Percentiles rank a stretch among this genome's conserved stretches.
phyloP scores from a whole-genome alignment of 768 basidiomycete species.

The Paxillus rubicundulus region DNA sequence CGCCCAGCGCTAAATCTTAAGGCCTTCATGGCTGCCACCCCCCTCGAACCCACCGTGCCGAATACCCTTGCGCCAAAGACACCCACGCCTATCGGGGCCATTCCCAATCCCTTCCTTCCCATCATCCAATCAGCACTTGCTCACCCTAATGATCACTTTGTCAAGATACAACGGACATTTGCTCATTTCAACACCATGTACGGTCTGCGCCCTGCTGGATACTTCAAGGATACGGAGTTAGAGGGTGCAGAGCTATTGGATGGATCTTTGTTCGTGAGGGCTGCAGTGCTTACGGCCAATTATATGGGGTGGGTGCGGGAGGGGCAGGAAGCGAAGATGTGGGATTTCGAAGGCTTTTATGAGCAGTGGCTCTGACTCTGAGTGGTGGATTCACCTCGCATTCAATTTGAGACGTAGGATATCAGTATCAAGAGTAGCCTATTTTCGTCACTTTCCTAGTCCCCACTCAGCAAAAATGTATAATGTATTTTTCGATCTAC shows the following conservation, averaged over 20 bases:
- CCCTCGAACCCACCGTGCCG: conserved; percentile 15
- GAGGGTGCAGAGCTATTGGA: conserved; percentile 33
- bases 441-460: no score
- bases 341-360: conserved; percentile 29
- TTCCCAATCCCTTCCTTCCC: conserved; percentile 39
- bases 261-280: conserved; percentile 35
- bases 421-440: no score
- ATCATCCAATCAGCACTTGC: conserved; percentile 38
- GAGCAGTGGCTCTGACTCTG: conserved; percentile 1
- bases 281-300: conserved; percentile 30
- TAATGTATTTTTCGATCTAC: no score
- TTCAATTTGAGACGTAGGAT: background rate
- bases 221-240: conserved; percentile 30
- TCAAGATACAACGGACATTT: conserved; percentile 34
- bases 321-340: conserved; percentile 26
- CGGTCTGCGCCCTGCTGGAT: conserved; percentile 22
- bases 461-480: no score
- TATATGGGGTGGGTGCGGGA: conserved; percentile 41
- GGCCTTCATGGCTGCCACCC: conserved; percentile 28
- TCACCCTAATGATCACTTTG: conserved; percentile 34
- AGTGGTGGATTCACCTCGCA: background rate
- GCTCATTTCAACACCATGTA: conserved; percentile 34
- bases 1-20: conserved; percentile 31
- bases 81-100: conserved; percentile 11
- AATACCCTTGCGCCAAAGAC: background rate